Conservation (phyloP, 2,329 filamentous ascomycete genomes). For the Botrytis sinoallii region DNA sequence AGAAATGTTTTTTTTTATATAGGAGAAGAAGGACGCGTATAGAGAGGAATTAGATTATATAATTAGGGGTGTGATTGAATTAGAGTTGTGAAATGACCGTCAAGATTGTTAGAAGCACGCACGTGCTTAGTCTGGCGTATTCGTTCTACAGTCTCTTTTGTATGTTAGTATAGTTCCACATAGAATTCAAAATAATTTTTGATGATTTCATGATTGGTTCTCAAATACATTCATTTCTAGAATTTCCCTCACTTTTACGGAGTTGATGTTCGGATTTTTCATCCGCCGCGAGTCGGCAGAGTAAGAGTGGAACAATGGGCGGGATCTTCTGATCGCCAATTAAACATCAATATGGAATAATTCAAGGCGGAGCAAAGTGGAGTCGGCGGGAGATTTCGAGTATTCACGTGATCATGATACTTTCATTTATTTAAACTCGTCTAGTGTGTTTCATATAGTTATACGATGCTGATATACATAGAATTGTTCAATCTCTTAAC, state of each 20-base stretch:
- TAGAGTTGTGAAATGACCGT: not conserved
- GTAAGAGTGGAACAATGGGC: not conserved
- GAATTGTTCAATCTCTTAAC: not conserved
- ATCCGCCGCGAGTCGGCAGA: not conserved
- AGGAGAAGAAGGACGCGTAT: not conserved
- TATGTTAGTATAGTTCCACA: not conserved
- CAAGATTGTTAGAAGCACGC: not conserved
- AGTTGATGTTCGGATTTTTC: not conserved
- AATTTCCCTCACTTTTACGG: not conserved
- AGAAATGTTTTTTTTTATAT: not conserved
- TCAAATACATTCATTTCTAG: not conserved
- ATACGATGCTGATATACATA: not conserved
- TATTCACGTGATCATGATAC: not conserved
- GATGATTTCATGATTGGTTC: not conserved
- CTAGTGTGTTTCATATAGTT: not conserved
- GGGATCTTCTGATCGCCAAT: not conserved
- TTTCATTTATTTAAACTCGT: not conserved
- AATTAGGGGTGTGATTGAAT: not conserved
- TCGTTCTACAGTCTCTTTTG: not conserved
- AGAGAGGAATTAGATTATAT: not conserved
- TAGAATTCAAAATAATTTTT: not conserved
- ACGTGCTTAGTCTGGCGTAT: not conserved
- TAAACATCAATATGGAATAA: not conserved
- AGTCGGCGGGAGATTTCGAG: not conserved
- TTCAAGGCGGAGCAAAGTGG: not conserved